A percentile compares a stretch with the other conserved stretches of the same genome.
Evolutionary conservation across 805 yeast species (phyloP).

Genomic region (Yamadazyma sp.): DNA sequence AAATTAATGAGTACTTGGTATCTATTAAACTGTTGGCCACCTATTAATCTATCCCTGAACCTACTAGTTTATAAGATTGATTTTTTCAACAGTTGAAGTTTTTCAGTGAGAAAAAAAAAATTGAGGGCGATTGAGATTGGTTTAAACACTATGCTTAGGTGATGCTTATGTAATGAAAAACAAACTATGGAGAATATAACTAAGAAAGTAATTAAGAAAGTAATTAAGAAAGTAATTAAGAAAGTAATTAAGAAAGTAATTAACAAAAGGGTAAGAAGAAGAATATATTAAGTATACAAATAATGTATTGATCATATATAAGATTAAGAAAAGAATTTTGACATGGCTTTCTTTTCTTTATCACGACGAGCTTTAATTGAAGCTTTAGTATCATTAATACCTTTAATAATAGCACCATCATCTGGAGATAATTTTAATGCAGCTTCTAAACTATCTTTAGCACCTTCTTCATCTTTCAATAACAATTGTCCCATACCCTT

Average conservation of each 20-base stretch:
- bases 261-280: too few species aligned
- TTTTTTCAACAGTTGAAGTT: slow-evolving; percentile 1
- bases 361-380: slow-evolving; percentile 52
- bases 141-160: too few species aligned
- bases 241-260: too few species aligned
- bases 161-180: too few species aligned
- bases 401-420: slow-evolving; percentile 69
- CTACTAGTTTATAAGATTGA: neutral
- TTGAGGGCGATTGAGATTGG: neutral
- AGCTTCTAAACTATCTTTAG: slow-evolving; percentile 59
- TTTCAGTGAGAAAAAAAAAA: slow-evolving; percentile 9
- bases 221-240: too few species aligned
- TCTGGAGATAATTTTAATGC: slow-evolving; percentile 65
- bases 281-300: too few species aligned
- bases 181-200: too few species aligned
- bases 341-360: slow-evolving; percentile 70
- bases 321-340: slow-evolving; percentile 61
- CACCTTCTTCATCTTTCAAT: slow-evolving; percentile 66
- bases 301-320: too few species aligned
- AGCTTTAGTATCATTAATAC: slow-evolving; percentile 56
- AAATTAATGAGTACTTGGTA: slow-evolving; percentile 29
- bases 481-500: slow-evolving; percentile 72
- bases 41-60: too few species aligned
- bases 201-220: too few species aligned
- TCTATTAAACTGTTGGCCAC: neutral